Evolutionary conservation across 163 green algal species (phyloP).

Genomic region (Volvox carteri): DNA sequence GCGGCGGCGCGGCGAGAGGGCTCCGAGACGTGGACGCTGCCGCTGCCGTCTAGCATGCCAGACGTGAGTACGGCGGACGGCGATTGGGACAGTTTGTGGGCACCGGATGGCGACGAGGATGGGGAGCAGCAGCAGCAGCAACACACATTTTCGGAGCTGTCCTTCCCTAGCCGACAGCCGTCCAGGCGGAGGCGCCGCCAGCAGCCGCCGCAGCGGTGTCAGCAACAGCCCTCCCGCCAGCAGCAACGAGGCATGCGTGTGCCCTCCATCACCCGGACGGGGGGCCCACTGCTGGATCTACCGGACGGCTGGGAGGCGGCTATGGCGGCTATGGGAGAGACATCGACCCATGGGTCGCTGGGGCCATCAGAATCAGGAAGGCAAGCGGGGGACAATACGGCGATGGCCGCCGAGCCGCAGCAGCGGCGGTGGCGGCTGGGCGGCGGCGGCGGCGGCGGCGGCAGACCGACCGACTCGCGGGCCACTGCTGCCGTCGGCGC

Average conservation of each 20-base stretch:
- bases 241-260: too few relatives aligned
- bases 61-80: neutral
- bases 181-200: neutral
- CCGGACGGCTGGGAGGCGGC: constrained; percentile 9
- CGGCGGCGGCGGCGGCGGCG: too few relatives aligned
- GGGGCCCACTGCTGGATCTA: neutral
- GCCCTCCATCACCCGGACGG: neutral
- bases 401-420: neutral
- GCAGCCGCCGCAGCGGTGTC: too few relatives aligned
- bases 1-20: too few relatives aligned
- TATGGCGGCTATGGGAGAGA: neutral
- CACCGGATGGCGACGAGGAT: neutral
- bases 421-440: neutral
- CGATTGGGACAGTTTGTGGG: neutral
- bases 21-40: too few relatives aligned
- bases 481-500: too few relatives aligned
- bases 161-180: too few relatives aligned
- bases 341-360: neutral
- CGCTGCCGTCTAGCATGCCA: too few relatives aligned
- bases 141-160: too few relatives aligned
- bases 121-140: neutral
- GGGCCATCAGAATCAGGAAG: neutral
- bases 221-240: too few relatives aligned
- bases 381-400: neutral
- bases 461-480: too few relatives aligned